Base-by-base conservation (phyloP, 805 yeast species). In the Candida incommunis region DNA sequence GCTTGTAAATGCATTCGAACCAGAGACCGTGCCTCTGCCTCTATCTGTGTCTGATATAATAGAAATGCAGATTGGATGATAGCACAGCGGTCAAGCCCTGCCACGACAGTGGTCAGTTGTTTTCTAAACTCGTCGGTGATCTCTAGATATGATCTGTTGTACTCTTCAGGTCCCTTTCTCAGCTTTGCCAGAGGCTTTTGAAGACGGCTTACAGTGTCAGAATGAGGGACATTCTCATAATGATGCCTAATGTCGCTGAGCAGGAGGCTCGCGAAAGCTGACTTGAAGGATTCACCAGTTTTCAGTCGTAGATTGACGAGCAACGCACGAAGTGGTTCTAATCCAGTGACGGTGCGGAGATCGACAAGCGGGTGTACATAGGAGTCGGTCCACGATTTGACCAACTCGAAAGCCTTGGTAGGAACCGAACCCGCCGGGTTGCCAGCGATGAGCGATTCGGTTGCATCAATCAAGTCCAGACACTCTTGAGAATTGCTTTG, bases 11-110 rank as follows among this genome's bases (percentile, higher is more conserved):
- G 67, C 3, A 64, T 64, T 48, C 83, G 75, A 31, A 88, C 83
- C 15, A 86, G 75, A 13, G 72, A 70, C 59, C 86, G 86, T 45
- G 85, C 69, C 52, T 87, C 95, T 1, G 70, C 65, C 11, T 79
- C 66, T n/a, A 83, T 75, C 18, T 69, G 69, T 22, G 79, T 90
- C 53, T 80, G 83, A 58, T 82, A 87, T 2, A 66, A 56, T 34
- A 69, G 67, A 51, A 80, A 78, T 0, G 94, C 83, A 13, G 72
- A 65, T 1, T 73, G 68, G 23, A 85, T 57, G 50, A 74, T 76
- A 22, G 78, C 80, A 41, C 85, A 72, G 51, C 77, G 70, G 5
- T 74, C 66, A 21, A 90, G 66, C 22, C 81, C 82, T 4, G 63
- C 57, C 25, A 86, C 64, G 43, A 68, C 70, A 1, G 62, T 66